phyloP scores from a whole-genome alignment of 257 asterid species.

The Catharanthus roseus region DNA sequence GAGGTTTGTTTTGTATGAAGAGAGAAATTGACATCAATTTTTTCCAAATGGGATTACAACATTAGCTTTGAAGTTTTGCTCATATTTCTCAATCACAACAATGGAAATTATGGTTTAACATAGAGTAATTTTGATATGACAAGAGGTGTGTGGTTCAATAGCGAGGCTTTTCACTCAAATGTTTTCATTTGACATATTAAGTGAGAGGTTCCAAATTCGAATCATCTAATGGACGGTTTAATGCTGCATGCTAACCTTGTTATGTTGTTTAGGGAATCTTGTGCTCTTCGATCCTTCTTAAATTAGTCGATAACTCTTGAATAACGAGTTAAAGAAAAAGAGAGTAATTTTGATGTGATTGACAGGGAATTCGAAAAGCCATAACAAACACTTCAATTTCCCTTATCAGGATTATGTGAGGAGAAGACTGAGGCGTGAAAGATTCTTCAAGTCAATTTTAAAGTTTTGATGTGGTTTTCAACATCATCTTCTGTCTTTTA shows the following conservation, averaged over 20 bases:
- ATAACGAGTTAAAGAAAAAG: no score
- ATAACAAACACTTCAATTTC: slow-evolving; percentile 12
- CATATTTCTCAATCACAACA: background rate
- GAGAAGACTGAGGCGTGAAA: slow-evolving; percentile 1
- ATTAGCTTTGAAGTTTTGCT: background rate
- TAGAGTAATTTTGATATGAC: slow-evolving; percentile 3
- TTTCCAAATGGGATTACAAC: background rate
- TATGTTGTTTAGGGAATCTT: no score
- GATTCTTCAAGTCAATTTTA: slow-evolving; percentile 9
- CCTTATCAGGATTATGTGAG: slow-evolving; percentile 1
- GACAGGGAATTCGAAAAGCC: slow-evolving; percentile 2
- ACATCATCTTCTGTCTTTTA: slow-evolving; percentile 4
- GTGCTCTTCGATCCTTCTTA: no score
- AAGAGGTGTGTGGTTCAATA: no score
- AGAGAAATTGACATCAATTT: background rate
- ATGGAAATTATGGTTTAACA: background rate
- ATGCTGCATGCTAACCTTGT: no score
- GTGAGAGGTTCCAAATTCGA: no score
- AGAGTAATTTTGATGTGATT: no score
- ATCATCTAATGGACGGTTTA: no score
- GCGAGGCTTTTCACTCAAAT: no score
- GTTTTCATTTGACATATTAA: no score
- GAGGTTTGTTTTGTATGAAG: background rate
- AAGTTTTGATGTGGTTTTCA: slow-evolving; percentile 16
- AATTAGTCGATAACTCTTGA: no score